These are phyloP conservation scores for Ogataea ramenticola DNA, from an alignment of 805 yeast genomes.

Conservation along the genomic window DNA sequence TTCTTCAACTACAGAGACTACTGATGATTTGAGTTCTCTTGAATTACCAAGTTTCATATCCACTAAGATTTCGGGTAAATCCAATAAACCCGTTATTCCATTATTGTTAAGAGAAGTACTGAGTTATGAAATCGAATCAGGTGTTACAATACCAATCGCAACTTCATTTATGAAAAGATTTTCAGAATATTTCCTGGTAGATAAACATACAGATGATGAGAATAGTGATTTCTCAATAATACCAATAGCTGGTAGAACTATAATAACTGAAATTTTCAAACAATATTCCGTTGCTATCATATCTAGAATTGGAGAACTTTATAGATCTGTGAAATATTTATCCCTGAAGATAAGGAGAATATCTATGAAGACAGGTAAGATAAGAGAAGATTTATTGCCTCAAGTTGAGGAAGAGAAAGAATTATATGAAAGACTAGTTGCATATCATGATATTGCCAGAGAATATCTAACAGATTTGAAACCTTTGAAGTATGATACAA, in stretches of 20 bases:
- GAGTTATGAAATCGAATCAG: conserved; percentile 27
- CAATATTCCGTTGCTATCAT: conserved; percentile 38
- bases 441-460: conserved; percentile 35
- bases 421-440: conserved; percentile 34
- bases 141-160: conserved; percentile 29
- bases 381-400: conserved; percentile 28
- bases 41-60: background rate
- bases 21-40: too few species aligned
- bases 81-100: conserved; percentile 31
- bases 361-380: conserved; percentile 61
- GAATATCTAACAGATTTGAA: conserved; percentile 29
- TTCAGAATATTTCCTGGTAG: conserved; percentile 22
- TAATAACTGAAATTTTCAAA: conserved; percentile 31
- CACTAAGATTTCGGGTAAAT: background rate
- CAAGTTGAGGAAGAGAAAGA: conserved; percentile 20
- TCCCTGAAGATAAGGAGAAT: conserved; percentile 40
- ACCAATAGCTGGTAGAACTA: conserved; percentile 17
- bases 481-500: conserved; percentile 28
- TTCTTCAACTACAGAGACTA: too few species aligned
- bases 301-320: conserved; percentile 27
- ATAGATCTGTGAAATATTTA: conserved; percentile 28
- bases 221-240: too few species aligned
- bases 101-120: conserved; percentile 37
- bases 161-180: conserved; percentile 45
- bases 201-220: conserved; percentile 11